These are phyloP conservation scores for Colletotrichum sp. DNA, from an alignment of 2,329 filamentous ascomycete species.

Conservation along the genomic window DNA sequence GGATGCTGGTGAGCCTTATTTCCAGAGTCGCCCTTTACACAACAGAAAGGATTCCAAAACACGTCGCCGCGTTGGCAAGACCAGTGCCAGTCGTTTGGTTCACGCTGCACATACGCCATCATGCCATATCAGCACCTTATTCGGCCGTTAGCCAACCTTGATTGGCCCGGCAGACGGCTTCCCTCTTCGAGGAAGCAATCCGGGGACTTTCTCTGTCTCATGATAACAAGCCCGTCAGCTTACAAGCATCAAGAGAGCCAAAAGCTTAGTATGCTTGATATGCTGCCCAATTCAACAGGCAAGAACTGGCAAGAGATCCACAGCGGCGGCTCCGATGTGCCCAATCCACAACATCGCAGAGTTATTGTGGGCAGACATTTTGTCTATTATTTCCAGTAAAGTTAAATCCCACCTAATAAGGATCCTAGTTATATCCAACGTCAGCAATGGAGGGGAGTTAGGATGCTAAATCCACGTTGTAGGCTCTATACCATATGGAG, in stretches of 20 bases:
- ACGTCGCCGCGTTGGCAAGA: neutral
- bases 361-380: neutral
- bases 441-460: neutral
- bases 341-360: neutral
- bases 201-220: neutral
- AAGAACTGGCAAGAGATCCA: neutral
- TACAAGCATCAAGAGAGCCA: neutral
- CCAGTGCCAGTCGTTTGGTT: constrained; percentile 13
- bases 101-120: neutral
- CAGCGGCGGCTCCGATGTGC: neutral
- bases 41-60: neutral
- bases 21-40: neutral
- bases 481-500: neutral
- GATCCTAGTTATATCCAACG: neutral
- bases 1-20: neutral
- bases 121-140: neutral
- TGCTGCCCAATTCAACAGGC: neutral
- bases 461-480: neutral
- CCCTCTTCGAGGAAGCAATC: neutral
- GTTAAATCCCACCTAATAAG: neutral
- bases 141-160: neutral
- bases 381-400: neutral
- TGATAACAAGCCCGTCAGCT: constrained; percentile 2
- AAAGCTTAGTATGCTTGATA: neutral
- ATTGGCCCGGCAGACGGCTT: neutral